phyloP scores from a whole-genome alignment of 2,329 filamentous ascomycete genomes.

The Pseudogymnoascus sp. region DNA sequence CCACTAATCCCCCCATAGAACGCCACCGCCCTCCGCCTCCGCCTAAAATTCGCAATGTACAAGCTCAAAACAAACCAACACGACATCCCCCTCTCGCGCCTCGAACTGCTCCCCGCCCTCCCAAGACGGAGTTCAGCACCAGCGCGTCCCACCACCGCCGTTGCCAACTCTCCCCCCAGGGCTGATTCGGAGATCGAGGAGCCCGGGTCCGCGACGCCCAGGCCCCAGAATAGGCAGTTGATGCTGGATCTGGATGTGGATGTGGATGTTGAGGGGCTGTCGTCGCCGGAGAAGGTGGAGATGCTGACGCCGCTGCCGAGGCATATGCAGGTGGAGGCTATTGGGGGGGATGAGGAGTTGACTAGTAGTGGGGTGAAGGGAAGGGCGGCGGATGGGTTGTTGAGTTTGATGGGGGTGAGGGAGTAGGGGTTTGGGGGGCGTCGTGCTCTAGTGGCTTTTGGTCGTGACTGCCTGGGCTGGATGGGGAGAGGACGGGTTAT shows the following conservation, averaged over 20 bases:
- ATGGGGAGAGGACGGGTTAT: not conserved
- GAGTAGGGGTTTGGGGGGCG: not conserved
- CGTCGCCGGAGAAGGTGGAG: not conserved
- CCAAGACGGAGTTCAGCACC: slow-evolving; percentile 16
- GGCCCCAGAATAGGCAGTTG: not conserved
- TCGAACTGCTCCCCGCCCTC: slow-evolving; percentile 39
- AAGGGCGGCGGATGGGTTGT: slow-evolving; percentile 46
- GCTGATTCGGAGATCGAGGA: not conserved
- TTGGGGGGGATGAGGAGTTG: slow-evolving; percentile 31
- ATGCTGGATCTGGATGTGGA: not conserved
- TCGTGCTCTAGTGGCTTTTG: not conserved
- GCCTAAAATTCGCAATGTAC: slow-evolving; percentile 67
- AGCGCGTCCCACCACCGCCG: not conserved
- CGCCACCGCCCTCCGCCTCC: slow-evolving; percentile 59
- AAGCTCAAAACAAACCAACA: slow-evolving; percentile 70
- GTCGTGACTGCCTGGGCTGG: not conserved
- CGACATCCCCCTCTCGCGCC: slow-evolving; percentile 54
- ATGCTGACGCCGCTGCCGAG: not conserved
- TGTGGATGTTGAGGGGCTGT: not conserved
- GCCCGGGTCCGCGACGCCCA: not conserved
- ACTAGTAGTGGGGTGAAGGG: slow-evolving; percentile 44
- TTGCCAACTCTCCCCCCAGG: not conserved
- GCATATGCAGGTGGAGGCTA: slow-evolving; percentile 11
- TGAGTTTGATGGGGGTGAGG: slow-evolving; percentile 31
- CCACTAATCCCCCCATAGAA: slow-evolving; percentile 38